These are phyloP conservation scores for Mycena galericulata DNA, from an alignment of 768 basidiomycete genomes.

Conservation along the genomic window DNA sequence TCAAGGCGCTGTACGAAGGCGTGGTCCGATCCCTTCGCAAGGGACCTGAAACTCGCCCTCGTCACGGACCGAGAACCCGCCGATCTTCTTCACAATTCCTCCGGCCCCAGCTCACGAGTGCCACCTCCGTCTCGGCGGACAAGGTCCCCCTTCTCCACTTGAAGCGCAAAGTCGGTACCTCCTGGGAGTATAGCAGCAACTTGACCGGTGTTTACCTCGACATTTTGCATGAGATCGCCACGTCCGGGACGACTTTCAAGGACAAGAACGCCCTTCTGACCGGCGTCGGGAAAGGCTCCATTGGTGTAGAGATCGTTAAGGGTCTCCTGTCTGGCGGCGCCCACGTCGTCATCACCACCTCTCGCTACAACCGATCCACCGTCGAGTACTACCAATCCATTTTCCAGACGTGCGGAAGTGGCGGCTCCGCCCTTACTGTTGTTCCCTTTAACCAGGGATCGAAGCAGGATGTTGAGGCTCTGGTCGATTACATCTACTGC, in stretches of 20 bases:
- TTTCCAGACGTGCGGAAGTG: slow-evolving; percentile 94
- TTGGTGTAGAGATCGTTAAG: slow-evolving; percentile 97
- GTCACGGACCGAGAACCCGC: slow-evolving; percentile 73
- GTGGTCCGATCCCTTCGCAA: slow-evolving; percentile 94
- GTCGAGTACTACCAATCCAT: slow-evolving; percentile 99
- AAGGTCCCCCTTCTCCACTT: slow-evolving; percentile 95
- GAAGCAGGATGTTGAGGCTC: slow-evolving; percentile 97
- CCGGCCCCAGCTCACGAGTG: slow-evolving; percentile 84
- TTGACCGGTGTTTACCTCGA: slow-evolving; percentile 96
- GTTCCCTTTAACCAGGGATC: slow-evolving; percentile 99
- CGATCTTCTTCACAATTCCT: slow-evolving; percentile 98
- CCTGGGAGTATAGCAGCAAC: slow-evolving; percentile 98
- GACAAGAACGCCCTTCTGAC: slow-evolving; percentile 99
- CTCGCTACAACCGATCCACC: slow-evolving; percentile 93
- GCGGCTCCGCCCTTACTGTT: slow-evolving; percentile 96
- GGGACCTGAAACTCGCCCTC: slow-evolving; percentile 69
- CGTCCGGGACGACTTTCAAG: slow-evolving; percentile 97
- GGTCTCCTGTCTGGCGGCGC: slow-evolving; percentile 97
- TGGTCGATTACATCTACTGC: slow-evolving; percentile 99
- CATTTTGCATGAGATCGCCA: slow-evolving; percentile 97
- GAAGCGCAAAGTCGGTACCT: slow-evolving; percentile 94
- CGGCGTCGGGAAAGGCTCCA: slow-evolving; percentile 97
- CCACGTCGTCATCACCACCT: slow-evolving; percentile 97
- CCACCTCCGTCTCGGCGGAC: slow-evolving; percentile 81
- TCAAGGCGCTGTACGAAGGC: slow-evolving; percentile 95